These are phyloP conservation scores for Termitomyces sp. DNA, from an alignment of 768 basidiomycete genomes.

Conservation along the genomic window DNA sequence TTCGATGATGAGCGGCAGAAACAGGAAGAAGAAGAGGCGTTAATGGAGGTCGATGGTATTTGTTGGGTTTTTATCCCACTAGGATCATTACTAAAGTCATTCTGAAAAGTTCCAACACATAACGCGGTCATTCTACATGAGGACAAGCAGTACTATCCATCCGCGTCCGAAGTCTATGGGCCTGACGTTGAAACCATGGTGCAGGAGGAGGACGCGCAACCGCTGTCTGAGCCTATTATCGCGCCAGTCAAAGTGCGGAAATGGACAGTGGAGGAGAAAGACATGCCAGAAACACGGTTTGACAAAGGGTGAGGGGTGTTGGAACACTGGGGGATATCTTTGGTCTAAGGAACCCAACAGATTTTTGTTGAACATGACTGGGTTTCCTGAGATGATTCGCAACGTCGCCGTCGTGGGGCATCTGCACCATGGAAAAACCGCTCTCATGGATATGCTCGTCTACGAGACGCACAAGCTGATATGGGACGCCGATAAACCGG, in stretches of 20 bases:
- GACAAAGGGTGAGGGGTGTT: conserved; percentile 76
- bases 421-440: conserved; percentile 96
- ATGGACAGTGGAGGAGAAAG: conserved; percentile 94
- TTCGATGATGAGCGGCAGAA: conserved; percentile 72
- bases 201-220: conserved; percentile 97
- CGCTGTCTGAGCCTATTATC: conserved; percentile 90
- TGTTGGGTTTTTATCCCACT: conserved; percentile 2
- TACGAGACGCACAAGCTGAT: conserved; percentile 93
- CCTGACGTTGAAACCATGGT: conserved; percentile 92
- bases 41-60: conserved; percentile 84
- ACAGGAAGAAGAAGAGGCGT: conserved; percentile 50
- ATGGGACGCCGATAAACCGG: conserved; percentile 90
- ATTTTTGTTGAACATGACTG: conserved; percentile 87
- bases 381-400: conserved; percentile 90
- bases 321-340: conserved; percentile 3
- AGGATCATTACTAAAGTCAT: conserved; percentile 15
- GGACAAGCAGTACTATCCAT: conserved; percentile 97
- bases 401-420: conserved; percentile 97
- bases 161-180: conserved; percentile 89
- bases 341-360: conserved; percentile 32
- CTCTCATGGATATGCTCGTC: conserved; percentile 94
- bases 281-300: conserved; percentile 94
- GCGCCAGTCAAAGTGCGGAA: conserved; percentile 92
- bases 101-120: conserved; percentile 57
- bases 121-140: conserved; percentile 90